Evolutionary conservation across 331 rosid species (phyloP).

Genomic region (Telfairia occidentalis): DNA sequence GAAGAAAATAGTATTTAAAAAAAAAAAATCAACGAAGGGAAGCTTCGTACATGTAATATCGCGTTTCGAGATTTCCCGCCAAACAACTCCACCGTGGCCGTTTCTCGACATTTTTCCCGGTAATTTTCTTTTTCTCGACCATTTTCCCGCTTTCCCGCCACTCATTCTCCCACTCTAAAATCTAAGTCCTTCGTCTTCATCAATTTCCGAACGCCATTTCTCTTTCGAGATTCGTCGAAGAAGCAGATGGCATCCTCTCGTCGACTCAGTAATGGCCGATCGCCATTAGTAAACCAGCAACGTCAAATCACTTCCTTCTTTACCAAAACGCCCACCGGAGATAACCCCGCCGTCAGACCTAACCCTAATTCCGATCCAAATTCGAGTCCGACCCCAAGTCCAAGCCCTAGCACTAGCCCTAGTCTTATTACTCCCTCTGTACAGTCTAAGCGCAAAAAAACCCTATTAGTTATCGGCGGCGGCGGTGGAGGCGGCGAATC

Average conservation of each 20-base stretch:
- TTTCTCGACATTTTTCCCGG: constrained; percentile 14
- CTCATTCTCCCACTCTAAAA: background rate
- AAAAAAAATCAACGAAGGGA: background rate
- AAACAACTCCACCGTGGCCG: background rate
- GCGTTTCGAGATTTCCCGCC: constrained; percentile 28
- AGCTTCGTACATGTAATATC: background rate
- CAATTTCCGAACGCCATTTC: background rate
- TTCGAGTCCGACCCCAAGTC: constrained; percentile 12
- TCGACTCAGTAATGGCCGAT: constrained; percentile 65
- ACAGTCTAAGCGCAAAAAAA: constrained; percentile 37
- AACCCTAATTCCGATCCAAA: constrained; percentile 13
- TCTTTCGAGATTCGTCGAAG: background rate
- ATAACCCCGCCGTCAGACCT: constrained; percentile 10
- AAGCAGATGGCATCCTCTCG: constrained; percentile 41
- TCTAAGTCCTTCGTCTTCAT: background rate
- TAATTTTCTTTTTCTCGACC: constrained; percentile 18
- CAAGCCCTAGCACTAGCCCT: constrained; percentile 14
- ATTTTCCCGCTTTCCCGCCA: background rate
- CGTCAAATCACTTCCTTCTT: constrained; percentile 87
- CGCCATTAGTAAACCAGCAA: constrained; percentile 69
- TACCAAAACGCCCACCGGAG: constrained; percentile 24
- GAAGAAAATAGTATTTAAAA: no score
- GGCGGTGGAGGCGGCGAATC: constrained; percentile 10
- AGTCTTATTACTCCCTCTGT: constrained; percentile 44
- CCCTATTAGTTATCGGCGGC: constrained; percentile 38